Base-by-base conservation (phyloP, 768 basidiomycete genomes). In the Daedaleopsis nitida region DNA sequence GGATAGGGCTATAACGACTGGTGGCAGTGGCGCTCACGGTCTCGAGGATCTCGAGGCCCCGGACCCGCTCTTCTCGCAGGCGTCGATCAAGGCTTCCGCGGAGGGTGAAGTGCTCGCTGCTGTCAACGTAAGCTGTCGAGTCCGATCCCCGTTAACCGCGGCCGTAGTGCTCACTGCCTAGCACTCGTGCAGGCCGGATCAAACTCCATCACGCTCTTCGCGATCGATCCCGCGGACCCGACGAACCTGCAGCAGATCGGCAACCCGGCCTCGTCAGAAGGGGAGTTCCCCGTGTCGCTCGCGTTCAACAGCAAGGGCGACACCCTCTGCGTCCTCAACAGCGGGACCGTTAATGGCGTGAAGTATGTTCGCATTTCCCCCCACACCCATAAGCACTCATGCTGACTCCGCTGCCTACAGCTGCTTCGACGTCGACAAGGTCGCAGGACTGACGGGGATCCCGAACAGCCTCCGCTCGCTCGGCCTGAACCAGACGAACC, bases 401-500 rank as follows among this genome's bases (percentile, higher is more conserved):
- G 4, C 10, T 32, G 57, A 38, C 12, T 11, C 32, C 44, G 17
- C n/a, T 6, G 27, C 7, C 27, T 32, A 10, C 57, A 80, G 81
- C 58, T 83, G 83, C 69, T 83, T 74, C 69, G 69, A 67, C 21
- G 75, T 79, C 35, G 79, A 84, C 69, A 67, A 73, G 51, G 70
- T 72, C 57, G 68, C 64, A 23, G 82, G 82, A 21, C 73, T 83
- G 23, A 60, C 72, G 27, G 69, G 77, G 11, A 73, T 79, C 19
- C 56, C 73, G 32, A 77, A 78, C 71, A 78, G 80, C 8, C 70
- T 75, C 14, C 79, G 82, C 48, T 69, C 77, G 17, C 72, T 83
- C 37, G 70, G 70, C 32, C 70, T 83, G 57, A 81, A 81, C 67
- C 83, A 83, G 68, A 82, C 82, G 8, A 81, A 81, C 45, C 81